Conservation (phyloP, 345 rosid genomes). For the Angophora floribunda region DNA sequence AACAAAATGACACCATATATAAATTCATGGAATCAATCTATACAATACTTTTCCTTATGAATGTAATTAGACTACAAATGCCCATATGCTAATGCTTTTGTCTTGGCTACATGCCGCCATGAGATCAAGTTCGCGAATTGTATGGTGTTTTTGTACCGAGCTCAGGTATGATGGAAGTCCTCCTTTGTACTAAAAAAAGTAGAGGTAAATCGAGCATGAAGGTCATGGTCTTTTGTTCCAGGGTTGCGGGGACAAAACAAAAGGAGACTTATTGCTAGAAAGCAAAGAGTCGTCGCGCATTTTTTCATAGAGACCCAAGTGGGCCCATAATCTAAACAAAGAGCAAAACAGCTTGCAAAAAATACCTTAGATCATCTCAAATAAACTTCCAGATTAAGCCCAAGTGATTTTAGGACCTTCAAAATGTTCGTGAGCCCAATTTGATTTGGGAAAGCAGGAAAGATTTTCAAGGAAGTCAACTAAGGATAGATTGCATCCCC, state of each 20-base stretch:
- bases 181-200: no score
- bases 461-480: no score
- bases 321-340: background rate
- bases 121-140: background rate
- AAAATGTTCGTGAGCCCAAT: background rate
- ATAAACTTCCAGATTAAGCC: background rate
- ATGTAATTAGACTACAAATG: background rate
- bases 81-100: no score
- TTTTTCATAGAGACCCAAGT: background rate
- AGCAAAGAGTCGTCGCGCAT: background rate
- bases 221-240: no score
- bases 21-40: background rate
- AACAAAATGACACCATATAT: no score
- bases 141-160: background rate
- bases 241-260: no score
- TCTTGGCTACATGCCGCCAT: background rate
- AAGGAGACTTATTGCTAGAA: no score
- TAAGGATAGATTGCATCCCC: accelerated
- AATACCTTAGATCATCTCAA: background rate
- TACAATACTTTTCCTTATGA: background rate
- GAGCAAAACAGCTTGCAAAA: accelerated
- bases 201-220: no score
- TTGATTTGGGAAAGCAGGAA: no score
- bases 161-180: no score
- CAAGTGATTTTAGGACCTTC: background rate